Percentiles rank a stretch among this genome's conserved stretches.
These are phyloP conservation scores for Solanum piurae DNA, from an alignment of 257 asterid genomes.

Conservation along the genomic window DNA sequence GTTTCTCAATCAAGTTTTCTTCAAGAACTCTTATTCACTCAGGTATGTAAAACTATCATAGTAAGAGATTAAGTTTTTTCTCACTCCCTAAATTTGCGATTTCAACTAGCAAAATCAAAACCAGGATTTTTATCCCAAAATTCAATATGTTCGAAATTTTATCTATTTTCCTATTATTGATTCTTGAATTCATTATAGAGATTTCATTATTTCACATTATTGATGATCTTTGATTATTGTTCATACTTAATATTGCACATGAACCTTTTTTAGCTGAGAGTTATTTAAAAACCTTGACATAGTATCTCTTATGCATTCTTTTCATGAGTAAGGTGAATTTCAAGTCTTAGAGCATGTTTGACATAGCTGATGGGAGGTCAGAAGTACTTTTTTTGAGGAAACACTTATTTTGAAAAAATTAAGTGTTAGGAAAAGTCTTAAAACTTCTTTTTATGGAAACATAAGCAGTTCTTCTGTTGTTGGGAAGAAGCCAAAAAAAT, in stretches of 20 bases:
- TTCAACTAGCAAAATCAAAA: background rate
- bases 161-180: background rate
- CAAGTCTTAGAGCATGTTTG: background rate
- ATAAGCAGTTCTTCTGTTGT: too few species aligned
- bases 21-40: background rate
- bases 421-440: background rate
- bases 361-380: too few species aligned
- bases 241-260: background rate
- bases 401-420: too few species aligned
- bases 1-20: background rate
- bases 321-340: background rate
- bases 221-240: too few species aligned
- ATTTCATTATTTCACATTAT: too few species aligned
- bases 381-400: too few species aligned
- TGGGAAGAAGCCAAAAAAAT: too few species aligned
- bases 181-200: background rate
- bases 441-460: too few species aligned
- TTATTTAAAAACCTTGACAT: background rate
- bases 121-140: background rate
- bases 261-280: background rate
- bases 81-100: background rate
- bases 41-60: background rate
- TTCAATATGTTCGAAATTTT: too few species aligned
- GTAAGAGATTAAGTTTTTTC: background rate
- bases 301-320: background rate